Conservation (phyloP, 1,284 basidiomycete genomes). For the Dichomitus squalens region DNA sequence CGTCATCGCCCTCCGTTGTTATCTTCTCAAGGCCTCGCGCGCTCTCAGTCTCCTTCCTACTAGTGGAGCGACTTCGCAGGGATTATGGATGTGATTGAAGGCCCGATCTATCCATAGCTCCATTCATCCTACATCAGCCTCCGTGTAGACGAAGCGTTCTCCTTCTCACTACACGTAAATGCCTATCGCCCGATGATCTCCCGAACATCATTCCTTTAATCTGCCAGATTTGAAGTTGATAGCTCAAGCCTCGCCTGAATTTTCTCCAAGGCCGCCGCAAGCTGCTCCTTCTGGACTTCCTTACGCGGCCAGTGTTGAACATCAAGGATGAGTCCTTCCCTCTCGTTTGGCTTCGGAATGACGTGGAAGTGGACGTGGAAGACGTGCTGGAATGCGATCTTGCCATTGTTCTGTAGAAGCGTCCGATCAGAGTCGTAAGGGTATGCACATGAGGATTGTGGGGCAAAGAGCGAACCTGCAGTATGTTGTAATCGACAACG, state of each 20-base stretch:
- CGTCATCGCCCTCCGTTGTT: background rate
- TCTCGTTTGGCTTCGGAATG: slow-evolving; percentile 80
- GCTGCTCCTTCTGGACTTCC: slow-evolving; percentile 53
- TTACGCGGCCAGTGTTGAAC: slow-evolving; percentile 55
- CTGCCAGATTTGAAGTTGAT: slow-evolving; percentile 18
- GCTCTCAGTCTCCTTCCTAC: slow-evolving; percentile 34
- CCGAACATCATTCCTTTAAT: background rate
- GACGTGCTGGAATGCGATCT: slow-evolving; percentile 81
- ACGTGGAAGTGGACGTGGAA: slow-evolving; percentile 90
- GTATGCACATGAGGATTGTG: no score
- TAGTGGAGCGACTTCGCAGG: slow-evolving; percentile 33
- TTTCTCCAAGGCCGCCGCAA: slow-evolving; percentile 54
- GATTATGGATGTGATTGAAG: slow-evolving; percentile 11
- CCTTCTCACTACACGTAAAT: background rate
- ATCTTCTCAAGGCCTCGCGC: background rate
- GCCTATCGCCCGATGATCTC: background rate
- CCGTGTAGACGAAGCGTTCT: background rate
- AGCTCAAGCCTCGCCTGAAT: slow-evolving; percentile 49
- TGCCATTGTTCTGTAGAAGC: slow-evolving; percentile 74
- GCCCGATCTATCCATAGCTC: background rate
- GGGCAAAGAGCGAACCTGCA: slow-evolving; percentile 54
- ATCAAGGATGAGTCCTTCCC: slow-evolving; percentile 73
- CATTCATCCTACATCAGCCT: background rate
- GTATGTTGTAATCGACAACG: slow-evolving; percentile 81
- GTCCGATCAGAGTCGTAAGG: background rate